phyloP scores from a whole-genome alignment of 2,329 filamentous ascomycete genomes.

The Fusarium marasasianum region DNA sequence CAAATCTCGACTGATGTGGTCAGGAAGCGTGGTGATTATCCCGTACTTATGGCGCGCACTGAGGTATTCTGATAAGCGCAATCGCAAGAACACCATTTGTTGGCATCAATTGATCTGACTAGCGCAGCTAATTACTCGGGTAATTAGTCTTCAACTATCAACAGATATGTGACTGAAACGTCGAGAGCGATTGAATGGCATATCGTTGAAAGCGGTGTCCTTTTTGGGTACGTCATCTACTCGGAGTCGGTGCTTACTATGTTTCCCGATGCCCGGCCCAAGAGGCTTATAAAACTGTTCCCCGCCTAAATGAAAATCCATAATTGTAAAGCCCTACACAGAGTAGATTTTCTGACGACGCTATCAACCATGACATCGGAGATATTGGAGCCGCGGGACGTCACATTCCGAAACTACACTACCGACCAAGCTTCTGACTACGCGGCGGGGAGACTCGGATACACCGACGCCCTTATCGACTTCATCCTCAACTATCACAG shows the following conservation, averaged over 20 bases:
- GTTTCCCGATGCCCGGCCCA: neutral
- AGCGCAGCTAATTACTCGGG: fast-evolving
- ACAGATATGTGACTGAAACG: fast-evolving
- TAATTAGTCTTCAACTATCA: too few relatives aligned
- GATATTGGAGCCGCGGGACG: neutral
- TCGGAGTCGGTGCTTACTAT: neutral
- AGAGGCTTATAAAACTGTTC: neutral
- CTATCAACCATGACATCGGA: neutral
- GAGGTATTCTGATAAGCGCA: too few relatives aligned
- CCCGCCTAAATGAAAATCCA: fast-evolving
- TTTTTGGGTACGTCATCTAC: neutral
- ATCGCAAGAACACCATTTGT: too few relatives aligned
- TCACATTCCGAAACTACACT: slow-evolving; percentile 4
- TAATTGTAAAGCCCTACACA: neutral
- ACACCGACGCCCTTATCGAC: neutral
- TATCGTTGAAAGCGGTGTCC: fast-evolving
- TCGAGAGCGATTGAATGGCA: fast-evolving
- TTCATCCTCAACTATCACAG: neutral
- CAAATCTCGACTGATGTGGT: too few relatives aligned
- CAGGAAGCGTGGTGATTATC: too few relatives aligned
- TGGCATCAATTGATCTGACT: too few relatives aligned
- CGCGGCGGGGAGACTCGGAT: neutral
- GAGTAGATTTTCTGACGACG: fast-evolving
- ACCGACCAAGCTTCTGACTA: slow-evolving; percentile 1
- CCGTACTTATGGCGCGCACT: fast-evolving